Evolutionary conservation across 768 basidiomycete species (phyloP), one percentile per base, ranked within the genome.

Genomic region (Kwoniella dendrophila): DNA sequence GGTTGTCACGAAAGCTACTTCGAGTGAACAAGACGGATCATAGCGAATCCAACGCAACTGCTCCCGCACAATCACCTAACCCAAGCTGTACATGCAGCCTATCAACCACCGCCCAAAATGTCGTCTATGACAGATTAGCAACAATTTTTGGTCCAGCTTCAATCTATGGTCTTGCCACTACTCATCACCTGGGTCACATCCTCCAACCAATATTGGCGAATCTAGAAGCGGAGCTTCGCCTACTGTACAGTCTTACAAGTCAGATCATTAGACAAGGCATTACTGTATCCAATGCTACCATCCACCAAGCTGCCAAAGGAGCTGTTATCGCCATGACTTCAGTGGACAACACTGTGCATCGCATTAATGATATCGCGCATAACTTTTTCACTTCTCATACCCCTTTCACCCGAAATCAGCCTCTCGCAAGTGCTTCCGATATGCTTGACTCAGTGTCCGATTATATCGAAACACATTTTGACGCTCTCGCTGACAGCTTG

Each of bases 71-170:
- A 18, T 29, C 22, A 16, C 5, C 47, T 14, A 6, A 12, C 10
- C 41, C 43, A 14, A 26, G 49, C 26, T 62, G 60, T 47, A 30
- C 60, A 4, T 62, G 60, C 54, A 50, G 47, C 24, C 16, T 62
- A 3, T 56, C 53, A 11, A 61, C 59, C 12, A 26, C 34, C 18
- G 44, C 45, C 16, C 43, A 36, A 32, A 49, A 44, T 22, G 24
- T 48, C 14, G n/a, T 56, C 12, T 26, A 30, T 27, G 32, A 47
- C 16, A 20, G 43, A 1, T 30, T 62, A 18, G 26, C 14, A 16
- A 29, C 24, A 7, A 41, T 34, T 7, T 47, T 54, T 6, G 30
- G 7, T 10, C 33, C 53, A 11, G 27, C 22, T 4, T 12, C 30
- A 18, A 22, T n/a, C 11, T 55, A 55, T 32, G 40, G 49, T 22